Conservation (phyloP, 2,329 filamentous ascomycete species). For the Pseudocercospora ulei region DNA sequence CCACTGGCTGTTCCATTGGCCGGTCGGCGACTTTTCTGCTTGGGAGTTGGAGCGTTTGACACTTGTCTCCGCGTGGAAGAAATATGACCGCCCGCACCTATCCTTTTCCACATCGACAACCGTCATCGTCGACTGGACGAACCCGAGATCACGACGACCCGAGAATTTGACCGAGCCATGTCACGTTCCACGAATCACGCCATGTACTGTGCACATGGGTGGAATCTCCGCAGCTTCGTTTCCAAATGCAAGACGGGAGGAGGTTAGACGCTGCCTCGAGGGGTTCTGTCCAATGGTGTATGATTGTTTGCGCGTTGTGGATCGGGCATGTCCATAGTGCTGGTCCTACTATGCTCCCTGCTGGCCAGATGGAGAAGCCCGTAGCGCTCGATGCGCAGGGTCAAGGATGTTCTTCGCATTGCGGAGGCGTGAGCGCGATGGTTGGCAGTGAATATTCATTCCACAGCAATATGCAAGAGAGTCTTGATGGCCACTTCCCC, state of each 20-base stretch:
- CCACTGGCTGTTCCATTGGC: slow-evolving; percentile 15
- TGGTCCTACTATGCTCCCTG: slow-evolving; percentile 7
- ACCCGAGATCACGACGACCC: slow-evolving; percentile 15
- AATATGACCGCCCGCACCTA: slow-evolving; percentile 21
- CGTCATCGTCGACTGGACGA: slow-evolving; percentile 8
- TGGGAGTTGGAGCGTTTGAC: slow-evolving; percentile 20
- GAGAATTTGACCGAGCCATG: slow-evolving; percentile 13
- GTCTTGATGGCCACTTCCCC: neutral
- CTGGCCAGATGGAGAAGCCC: slow-evolving; percentile 3
- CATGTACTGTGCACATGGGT: slow-evolving; percentile 12
- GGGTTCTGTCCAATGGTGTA: slow-evolving; percentile 16
- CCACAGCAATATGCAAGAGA: slow-evolving; percentile 6
- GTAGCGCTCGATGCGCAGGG: slow-evolving; percentile 5
- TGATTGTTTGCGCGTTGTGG: neutral
- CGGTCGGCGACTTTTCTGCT: slow-evolving; percentile 19
- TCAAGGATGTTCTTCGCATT: slow-evolving; percentile 1
- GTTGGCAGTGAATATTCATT: neutral
- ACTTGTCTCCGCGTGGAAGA: slow-evolving; percentile 20
- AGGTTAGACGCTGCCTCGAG: slow-evolving; percentile 33
- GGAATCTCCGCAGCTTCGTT: slow-evolving; percentile 27
- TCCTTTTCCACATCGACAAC: slow-evolving; percentile 10
- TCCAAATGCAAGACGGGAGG: slow-evolving; percentile 32
- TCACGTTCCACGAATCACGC: slow-evolving; percentile 21
- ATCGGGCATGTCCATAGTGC: slow-evolving; percentile 1
- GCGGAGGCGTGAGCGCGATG: neutral